These are phyloP conservation scores for Spiromastix sp. DNA, from an alignment of 2,329 filamentous ascomycete genomes.

Conservation along the genomic window DNA sequence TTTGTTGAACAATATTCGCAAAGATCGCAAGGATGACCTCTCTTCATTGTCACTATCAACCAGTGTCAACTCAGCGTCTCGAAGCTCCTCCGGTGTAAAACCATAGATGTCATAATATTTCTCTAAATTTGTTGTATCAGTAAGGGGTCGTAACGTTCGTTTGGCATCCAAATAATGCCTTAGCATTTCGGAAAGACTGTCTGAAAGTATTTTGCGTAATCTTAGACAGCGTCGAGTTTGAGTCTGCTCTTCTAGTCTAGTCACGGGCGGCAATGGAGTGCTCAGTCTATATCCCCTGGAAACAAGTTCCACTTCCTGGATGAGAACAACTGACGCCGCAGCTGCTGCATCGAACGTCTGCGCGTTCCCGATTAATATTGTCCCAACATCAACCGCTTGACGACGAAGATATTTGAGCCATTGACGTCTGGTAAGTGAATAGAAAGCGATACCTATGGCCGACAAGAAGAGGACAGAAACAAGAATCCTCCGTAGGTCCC, in stretches of 20 bases:
- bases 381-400: constrained; percentile 60
- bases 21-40: constrained; percentile 61
- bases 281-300: constrained; percentile 86
- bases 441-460: constrained; percentile 48
- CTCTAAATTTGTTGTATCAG: constrained; percentile 72
- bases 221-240: constrained; percentile 70
- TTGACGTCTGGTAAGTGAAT: constrained; percentile 65
- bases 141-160: constrained; percentile 57
- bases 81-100: constrained; percentile 61
- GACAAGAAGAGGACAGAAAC: constrained; percentile 37
- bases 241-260: constrained; percentile 72
- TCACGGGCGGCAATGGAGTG: constrained; percentile 83
- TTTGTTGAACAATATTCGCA: constrained; percentile 73
- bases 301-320: constrained; percentile 93
- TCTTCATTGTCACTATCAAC: constrained; percentile 62
- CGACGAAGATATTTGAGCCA: constrained; percentile 71
- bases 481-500: constrained; percentile 31
- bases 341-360: constrained; percentile 73
- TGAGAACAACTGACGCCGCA: constrained; percentile 65
- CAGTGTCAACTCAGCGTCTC: constrained; percentile 57
- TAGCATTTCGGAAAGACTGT: constrained; percentile 59
- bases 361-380: constrained; percentile 59
- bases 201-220: constrained; percentile 64
- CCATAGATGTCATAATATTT: constrained; percentile 90
- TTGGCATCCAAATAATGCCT: constrained; percentile 62